Conservation (phyloP, 805 yeast species). For the Myxozyma vanderwaltii region DNA sequence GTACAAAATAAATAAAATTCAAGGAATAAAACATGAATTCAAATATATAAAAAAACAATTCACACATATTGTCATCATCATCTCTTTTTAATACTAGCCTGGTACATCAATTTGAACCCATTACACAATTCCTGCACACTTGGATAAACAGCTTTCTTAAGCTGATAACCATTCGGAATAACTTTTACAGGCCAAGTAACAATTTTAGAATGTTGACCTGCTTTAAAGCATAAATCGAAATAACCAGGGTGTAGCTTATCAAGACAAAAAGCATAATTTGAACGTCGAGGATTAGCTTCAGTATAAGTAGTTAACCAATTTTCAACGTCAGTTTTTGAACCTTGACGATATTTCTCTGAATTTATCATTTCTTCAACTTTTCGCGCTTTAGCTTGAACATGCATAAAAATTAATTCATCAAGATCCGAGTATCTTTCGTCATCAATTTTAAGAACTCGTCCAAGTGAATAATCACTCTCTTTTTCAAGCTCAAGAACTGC, state of each 20-base stretch:
- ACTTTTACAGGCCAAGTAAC: constrained; percentile 89
- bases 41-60: background rate
- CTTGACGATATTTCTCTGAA: constrained; percentile 85
- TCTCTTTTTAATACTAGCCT: constrained; percentile 17
- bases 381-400: constrained; percentile 78
- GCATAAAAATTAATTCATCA: constrained; percentile 88
- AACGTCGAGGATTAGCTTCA: constrained; percentile 84
- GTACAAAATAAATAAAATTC: background rate
- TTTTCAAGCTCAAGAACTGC: constrained; percentile 77
- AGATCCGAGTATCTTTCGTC: constrained; percentile 74
- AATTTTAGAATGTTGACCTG: constrained; percentile 51
- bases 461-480: constrained; percentile 63
- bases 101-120: constrained; percentile 76
- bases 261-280: constrained; percentile 86
- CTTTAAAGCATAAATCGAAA: constrained; percentile 83
- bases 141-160: constrained; percentile 82
- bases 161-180: constrained; percentile 74
- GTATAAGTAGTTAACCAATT: constrained; percentile 88
- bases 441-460: constrained; percentile 66
- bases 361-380: constrained; percentile 81
- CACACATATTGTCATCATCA: background rate
- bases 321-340: constrained; percentile 75
- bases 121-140: constrained; percentile 85
- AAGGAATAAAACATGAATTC: background rate
- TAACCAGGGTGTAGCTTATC: constrained; percentile 95